Evolutionary conservation across 768 basidiomycete species (phyloP).

Genomic region (Lentinula aciculospora): DNA sequence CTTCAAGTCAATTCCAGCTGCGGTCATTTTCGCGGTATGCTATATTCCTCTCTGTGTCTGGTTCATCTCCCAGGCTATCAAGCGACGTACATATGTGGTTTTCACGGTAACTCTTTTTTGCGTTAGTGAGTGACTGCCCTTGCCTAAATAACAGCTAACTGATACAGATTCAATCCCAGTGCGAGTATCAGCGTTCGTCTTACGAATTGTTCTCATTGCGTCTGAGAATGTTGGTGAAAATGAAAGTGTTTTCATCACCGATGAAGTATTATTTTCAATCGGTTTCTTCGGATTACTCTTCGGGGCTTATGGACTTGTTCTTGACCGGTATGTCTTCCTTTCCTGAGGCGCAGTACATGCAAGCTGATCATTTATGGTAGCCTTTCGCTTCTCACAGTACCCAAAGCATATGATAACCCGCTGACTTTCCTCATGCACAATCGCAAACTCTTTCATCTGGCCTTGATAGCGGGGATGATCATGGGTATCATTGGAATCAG

Average conservation of each 20-base stretch:
- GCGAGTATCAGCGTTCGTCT: constrained; percentile 31
- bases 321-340: constrained; percentile 29
- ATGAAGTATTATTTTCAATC: constrained; percentile 32
- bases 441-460: constrained; percentile 24
- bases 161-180: constrained; percentile 20
- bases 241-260: constrained; percentile 27
- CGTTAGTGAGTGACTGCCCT: constrained; percentile 13
- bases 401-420: not conserved
- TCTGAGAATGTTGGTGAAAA: constrained; percentile 24
- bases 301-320: constrained; percentile 33
- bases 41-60: constrained; percentile 18
- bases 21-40: constrained; percentile 19
- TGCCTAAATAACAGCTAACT: not conserved
- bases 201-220: constrained; percentile 31
- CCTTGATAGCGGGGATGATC: constrained; percentile 22
- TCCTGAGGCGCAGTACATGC: not conserved
- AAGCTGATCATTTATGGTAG: constrained; percentile 11
- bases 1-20: constrained; percentile 17
- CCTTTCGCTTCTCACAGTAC: not conserved
- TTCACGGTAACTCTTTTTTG: constrained; percentile 23
- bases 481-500: constrained; percentile 27
- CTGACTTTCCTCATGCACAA: constrained; percentile 19
- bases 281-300: constrained; percentile 40
- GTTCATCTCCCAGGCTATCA: constrained; percentile 17
- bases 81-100: constrained; percentile 18